Base-by-base conservation (phyloP, 2,329 filamentous ascomycete genomes). In the Pyrenophora teres region DNA sequence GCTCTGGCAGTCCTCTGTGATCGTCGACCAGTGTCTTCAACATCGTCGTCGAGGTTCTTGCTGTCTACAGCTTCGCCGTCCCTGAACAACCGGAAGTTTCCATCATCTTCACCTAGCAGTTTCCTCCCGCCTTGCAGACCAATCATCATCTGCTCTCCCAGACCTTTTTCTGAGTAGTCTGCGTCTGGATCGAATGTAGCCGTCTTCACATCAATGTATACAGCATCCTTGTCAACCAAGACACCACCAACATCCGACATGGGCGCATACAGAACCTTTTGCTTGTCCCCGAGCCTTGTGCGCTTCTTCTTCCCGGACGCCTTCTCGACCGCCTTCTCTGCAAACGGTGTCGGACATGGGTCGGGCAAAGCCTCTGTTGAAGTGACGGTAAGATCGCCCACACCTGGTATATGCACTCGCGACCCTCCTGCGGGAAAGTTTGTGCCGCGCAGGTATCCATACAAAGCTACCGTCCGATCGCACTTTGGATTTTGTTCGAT, bases 181-280 rank as follows among this genome's bases (percentile, higher is more conserved):
- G 76, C 82, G 9, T 90, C 86, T 2, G 76, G 75, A 56, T 86
- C 78, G 60, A 99, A 97, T 3, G 84, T 95, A 23, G 81, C 79
- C 12, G 83, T 85, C 69, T 87, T 88, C 37, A 88, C 76, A 65
- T 88, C 84, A 57, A 88, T 97, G 78, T 96, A 99, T 32, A 99
- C 92, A 6, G 93, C 92, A 75, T 99, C 94, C 55, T 96, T 96
- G 62, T 99, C 94, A 44, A 99, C 93, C 70, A 97, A 87, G 10
- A 99, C 84, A 65, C 94, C 94, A 60, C 92, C 95, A 30, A 96
- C 92, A 75, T 99, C 94, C 21, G 92, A 96, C 93, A 99, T 97
- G 30, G 94, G 95, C 2, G 94, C 95, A 74, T 97, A 95, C 4
- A 99, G 78, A 64, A 95, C 85, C 77, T 97, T 97, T 70, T 99